Evolutionary conservation across 2,329 filamentous ascomycete genomes (phyloP).

Genomic region (Calonectria pteridis): DNA sequence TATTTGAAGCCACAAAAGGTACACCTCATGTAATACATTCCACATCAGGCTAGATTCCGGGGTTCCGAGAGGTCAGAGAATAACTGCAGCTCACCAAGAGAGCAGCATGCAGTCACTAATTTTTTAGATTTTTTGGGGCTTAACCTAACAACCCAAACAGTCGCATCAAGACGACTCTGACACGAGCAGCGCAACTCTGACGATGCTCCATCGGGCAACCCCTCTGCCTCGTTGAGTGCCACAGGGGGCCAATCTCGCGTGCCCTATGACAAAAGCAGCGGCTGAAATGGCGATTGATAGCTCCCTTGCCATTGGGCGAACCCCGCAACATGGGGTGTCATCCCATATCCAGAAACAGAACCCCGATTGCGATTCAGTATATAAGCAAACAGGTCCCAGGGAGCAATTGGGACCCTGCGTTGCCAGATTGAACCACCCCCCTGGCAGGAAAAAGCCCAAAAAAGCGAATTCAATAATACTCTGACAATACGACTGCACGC

Average conservation of each 20-base stretch:
- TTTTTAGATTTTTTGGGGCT: too few species aligned
- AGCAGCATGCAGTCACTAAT: too few species aligned
- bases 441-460: background rate
- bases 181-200: background rate
- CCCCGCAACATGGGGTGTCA: conserved; percentile 21
- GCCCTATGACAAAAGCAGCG: conserved; percentile 15
- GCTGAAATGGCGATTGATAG: conserved; percentile 28
- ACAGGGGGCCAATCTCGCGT: background rate
- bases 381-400: background rate
- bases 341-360: conserved; percentile 14
- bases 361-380: background rate
- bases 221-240: background rate
- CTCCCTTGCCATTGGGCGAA: conserved; percentile 18
- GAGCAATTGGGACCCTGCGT: background rate
- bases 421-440: background rate
- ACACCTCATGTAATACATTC: background rate
- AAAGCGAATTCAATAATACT: background rate
- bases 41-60: background rate
- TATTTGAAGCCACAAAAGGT: background rate
- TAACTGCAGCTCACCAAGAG: background rate
- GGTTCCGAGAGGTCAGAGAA: background rate
- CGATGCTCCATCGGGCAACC: background rate
- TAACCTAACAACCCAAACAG: background rate
- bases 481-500: background rate
- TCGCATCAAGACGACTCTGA: conserved; percentile 5